phyloP scores from a whole-genome alignment of 768 basidiomycete genomes.

The Russula dissimulans region DNA sequence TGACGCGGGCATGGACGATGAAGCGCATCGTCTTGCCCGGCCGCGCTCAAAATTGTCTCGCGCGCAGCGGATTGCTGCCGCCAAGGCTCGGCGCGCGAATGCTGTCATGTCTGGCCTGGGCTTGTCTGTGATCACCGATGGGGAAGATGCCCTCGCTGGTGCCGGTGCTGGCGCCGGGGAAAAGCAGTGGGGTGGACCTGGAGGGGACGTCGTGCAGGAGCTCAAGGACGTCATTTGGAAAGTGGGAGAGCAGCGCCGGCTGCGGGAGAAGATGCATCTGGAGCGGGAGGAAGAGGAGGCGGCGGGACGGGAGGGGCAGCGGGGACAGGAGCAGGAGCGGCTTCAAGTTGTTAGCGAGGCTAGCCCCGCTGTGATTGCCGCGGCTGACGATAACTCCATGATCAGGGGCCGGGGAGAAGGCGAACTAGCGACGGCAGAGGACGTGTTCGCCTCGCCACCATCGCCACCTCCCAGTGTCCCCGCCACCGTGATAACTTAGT shows the following conservation, averaged over 20 bases:
- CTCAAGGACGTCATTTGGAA: slow-evolving; percentile 84
- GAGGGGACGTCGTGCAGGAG: slow-evolving; percentile 75
- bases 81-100: slow-evolving; percentile 46
- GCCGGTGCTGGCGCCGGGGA: neutral
- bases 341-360: too few species aligned
- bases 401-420: too few species aligned
- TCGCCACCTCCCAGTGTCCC: too few species aligned
- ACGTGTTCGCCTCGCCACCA: slow-evolving; percentile 2
- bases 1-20: slow-evolving; percentile 19
- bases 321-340: neutral
- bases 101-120: slow-evolving; percentile 8
- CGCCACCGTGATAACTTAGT: neutral
- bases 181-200: slow-evolving; percentile 56
- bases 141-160: slow-evolving; percentile 5
- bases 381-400: neutral
- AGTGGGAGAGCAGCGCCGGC: slow-evolving; percentile 60
- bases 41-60: slow-evolving; percentile 59
- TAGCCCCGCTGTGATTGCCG: neutral
- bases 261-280: neutral
- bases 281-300: slow-evolving; percentile 15
- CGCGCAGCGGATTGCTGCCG: slow-evolving; percentile 62
- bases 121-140: too few species aligned
- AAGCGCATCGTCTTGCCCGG: slow-evolving; percentile 39
- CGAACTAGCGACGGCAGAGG: neutral
- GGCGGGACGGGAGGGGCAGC: too few species aligned